These are phyloP conservation scores for Trichosporon sp. DNA, from an alignment of 1,284 basidiomycete species.

Conservation along the genomic window DNA sequence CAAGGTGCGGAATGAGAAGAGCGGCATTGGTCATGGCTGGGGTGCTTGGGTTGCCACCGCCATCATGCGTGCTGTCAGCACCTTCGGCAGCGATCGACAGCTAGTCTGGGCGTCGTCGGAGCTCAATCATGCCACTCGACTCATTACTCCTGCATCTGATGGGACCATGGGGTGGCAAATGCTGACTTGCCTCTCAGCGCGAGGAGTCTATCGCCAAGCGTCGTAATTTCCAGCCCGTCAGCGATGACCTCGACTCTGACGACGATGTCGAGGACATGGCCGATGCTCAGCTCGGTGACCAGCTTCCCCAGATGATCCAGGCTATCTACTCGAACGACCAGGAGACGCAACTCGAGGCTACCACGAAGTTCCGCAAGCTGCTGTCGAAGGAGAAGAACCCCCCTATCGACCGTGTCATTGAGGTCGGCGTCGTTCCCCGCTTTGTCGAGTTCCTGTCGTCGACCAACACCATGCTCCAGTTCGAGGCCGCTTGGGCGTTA, in stretches of 20 bases:
- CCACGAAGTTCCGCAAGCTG: constrained; percentile 91
- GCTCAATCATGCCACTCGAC: neutral
- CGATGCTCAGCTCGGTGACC: constrained; percentile 47
- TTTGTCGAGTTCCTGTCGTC: constrained; percentile 92
- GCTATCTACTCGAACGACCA: constrained; percentile 89
- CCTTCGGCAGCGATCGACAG: neutral
- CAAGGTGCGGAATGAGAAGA: neutral
- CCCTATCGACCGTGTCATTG: constrained; percentile 98
- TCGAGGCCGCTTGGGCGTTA: constrained; percentile 98
- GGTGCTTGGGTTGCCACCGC: neutral
- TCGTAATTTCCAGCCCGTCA: constrained; percentile 75
- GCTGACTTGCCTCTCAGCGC: constrained; percentile 49
- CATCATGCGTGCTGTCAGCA: neutral
- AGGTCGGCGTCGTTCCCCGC: constrained; percentile 92
- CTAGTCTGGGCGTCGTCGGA: neutral
- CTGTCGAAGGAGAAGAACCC: constrained; percentile 99
- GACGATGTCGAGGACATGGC: constrained; percentile 62
- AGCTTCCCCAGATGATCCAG: constrained; percentile 71
- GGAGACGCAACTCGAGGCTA: constrained; percentile 89
- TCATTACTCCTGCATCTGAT: neutral
- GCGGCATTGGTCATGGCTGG: neutral
- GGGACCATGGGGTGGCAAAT: neutral
- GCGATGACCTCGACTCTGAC: constrained; percentile 68
- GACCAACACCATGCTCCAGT: constrained; percentile 92
- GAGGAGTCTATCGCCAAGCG: constrained; percentile 96